Evolutionary conservation across 768 basidiomycete species (phyloP).

Genomic region (Mycena amicta): DNA sequence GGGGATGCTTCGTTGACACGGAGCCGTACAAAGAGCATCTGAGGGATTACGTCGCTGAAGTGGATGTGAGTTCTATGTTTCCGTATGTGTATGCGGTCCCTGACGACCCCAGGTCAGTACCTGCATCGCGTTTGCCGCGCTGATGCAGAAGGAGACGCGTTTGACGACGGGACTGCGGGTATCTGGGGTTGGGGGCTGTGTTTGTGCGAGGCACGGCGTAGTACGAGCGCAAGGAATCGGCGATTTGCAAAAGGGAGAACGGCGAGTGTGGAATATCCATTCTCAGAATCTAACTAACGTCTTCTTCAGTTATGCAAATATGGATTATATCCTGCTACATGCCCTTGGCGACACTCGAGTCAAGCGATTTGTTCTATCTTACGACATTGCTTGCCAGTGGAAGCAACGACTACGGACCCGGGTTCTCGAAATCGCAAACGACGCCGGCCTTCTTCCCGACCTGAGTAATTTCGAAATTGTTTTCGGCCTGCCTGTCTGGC

Average conservation of each 20-base stretch:
- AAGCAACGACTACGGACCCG: not conserved
- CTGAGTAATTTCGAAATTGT: slow-evolving; percentile 2
- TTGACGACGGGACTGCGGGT: not conserved
- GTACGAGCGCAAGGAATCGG: slow-evolving; percentile 18
- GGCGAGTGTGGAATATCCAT: slow-evolving; percentile 6
- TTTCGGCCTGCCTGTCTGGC: slow-evolving; percentile 20
- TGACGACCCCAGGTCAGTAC: not conserved
- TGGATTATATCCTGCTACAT: slow-evolving; percentile 27
- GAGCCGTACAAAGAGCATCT: not conserved
- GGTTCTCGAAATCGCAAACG: not conserved
- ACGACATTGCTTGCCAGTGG: slow-evolving; percentile 32
- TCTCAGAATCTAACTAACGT: not conserved
- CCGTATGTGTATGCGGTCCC: not conserved
- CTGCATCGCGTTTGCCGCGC: slow-evolving; percentile 10
- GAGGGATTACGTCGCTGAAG: not conserved
- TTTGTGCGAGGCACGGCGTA: slow-evolving; percentile 19
- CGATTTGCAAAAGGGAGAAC: slow-evolving; percentile 13
- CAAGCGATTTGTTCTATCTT: slow-evolving; percentile 9
- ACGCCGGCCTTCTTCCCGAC: not conserved
- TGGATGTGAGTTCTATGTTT: not conserved
- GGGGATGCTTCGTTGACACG: not conserved
- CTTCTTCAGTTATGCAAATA: slow-evolving; percentile 23
- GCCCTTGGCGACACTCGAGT: slow-evolving; percentile 1
- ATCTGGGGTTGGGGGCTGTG: slow-evolving; percentile 8
- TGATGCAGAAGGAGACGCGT: slow-evolving; percentile 2